Percentiles rank a stretch among this genome's conserved stretches.
phyloP scores from a whole-genome alignment of 768 basidiomycete genomes.

The Leccinum uliginosum region DNA sequence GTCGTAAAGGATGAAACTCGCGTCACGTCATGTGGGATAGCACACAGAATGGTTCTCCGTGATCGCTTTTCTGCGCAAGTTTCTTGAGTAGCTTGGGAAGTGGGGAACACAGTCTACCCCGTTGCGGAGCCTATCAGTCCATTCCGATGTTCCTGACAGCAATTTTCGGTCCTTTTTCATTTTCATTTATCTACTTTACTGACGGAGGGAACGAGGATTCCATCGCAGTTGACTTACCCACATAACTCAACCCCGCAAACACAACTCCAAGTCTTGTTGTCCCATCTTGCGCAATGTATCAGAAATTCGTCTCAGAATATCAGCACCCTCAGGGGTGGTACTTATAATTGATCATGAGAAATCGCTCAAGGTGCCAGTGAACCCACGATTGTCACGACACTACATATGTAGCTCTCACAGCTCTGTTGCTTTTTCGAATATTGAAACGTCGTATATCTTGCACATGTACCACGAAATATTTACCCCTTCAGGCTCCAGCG shows the following conservation, averaged over 20 bases:
- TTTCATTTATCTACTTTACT: not conserved
- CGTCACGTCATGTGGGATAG: not conserved
- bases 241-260: not conserved
- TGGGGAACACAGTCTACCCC: not conserved
- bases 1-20: not conserved
- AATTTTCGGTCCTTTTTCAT: not conserved
- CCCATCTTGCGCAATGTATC: not conserved
- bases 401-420: not conserved
- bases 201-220: not conserved
- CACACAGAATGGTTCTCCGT: not conserved
- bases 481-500: not conserved
- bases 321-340: not conserved
- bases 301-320: not conserved
- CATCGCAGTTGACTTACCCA: not conserved
- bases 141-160: not conserved
- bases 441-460: not conserved
- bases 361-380: not conserved
- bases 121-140: too few relatives aligned
- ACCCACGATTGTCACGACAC: not conserved
- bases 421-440: not conserved
- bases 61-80: not conserved
- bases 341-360: not conserved
- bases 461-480: not conserved
- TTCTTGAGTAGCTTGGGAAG: not conserved
- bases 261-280: not conserved